Evolutionary conservation across 2,329 filamentous ascomycete species (phyloP).

Genomic region (Aspergillus sp.): DNA sequence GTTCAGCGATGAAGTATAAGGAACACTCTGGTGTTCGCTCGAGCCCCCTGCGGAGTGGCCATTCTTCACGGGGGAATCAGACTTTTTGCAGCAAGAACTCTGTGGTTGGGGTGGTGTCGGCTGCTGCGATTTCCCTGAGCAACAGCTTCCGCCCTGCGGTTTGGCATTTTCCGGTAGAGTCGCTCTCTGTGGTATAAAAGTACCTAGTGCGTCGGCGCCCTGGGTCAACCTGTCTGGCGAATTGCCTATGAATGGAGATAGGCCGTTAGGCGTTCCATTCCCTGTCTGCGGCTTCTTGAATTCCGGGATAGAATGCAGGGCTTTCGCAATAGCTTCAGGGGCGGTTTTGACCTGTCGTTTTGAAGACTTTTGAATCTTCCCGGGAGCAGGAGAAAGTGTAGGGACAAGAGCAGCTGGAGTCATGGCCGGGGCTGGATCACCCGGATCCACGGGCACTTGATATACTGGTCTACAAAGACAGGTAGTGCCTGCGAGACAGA

Average conservation of each 20-base stretch:
- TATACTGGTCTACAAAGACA: conserved; percentile 45
- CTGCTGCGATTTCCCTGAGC: conserved; percentile 22
- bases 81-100: conserved; percentile 32
- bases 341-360: conserved; percentile 35
- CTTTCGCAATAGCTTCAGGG: conserved; percentile 36
- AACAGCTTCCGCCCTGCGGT: conserved; percentile 22
- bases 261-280: conserved; percentile 12
- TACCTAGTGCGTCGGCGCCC: background rate
- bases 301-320: conserved; percentile 29
- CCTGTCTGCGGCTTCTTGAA: conserved; percentile 21
- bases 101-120: conserved; percentile 8
- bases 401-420: conserved; percentile 14
- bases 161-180: background rate
- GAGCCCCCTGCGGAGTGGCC: background rate
- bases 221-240: conserved; percentile 2
- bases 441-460: conserved; percentile 31
- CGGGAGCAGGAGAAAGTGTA: conserved; percentile 26
- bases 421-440: conserved; percentile 21
- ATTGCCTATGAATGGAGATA: conserved; percentile 14
- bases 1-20: conserved; percentile 13
- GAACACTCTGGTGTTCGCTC: background rate
- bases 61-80: conserved; percentile 5
- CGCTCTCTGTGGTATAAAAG: background rate
- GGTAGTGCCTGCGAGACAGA: conserved; percentile 31
- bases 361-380: conserved; percentile 36